These are phyloP conservation scores for Sanchytrium tribonematis DNA, from an alignment of 371 early-diverging fungal genomes.

Conservation along the genomic window DNA sequence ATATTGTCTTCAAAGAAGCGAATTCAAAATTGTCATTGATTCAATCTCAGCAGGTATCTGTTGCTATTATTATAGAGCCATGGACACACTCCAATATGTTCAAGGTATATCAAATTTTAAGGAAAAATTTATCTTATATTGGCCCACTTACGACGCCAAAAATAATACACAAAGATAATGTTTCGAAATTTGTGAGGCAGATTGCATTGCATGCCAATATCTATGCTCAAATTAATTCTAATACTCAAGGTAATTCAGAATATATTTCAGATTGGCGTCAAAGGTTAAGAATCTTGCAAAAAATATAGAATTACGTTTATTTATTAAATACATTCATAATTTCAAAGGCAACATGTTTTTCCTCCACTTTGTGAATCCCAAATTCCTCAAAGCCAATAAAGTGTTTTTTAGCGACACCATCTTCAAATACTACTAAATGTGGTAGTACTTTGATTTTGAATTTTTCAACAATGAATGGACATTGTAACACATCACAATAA, in stretches of 20 bases:
- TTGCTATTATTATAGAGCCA: slow-evolving; percentile 12
- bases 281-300: slow-evolving; percentile 17
- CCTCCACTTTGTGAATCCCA: not conserved
- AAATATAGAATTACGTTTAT: not conserved
- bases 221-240: slow-evolving; percentile 51
- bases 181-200: slow-evolving; percentile 52
- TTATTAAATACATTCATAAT: not conserved
- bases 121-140: slow-evolving; percentile 50
- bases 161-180: slow-evolving; percentile 38
- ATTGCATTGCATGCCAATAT: slow-evolving; percentile 63
- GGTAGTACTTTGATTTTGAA: slow-evolving; percentile 63
- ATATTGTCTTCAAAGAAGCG: slow-evolving; percentile 47
- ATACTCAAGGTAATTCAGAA: slow-evolving; percentile 15
- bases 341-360: not conserved
- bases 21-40: slow-evolving; percentile 4
- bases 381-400: not conserved
- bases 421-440: slow-evolving; percentile 49
- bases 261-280: slow-evolving; percentile 58
- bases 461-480: slow-evolving; percentile 67
- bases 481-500: slow-evolving; percentile 54
- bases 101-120: slow-evolving; percentile 30
- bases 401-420: slow-evolving; percentile 22
- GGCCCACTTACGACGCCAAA: slow-evolving; percentile 49
- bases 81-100: slow-evolving; percentile 9
- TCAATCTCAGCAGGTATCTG: not conserved